Conservation (phyloP, 108 stramenopile genomes). For the Cyclostephanos invisitatus region DNA sequence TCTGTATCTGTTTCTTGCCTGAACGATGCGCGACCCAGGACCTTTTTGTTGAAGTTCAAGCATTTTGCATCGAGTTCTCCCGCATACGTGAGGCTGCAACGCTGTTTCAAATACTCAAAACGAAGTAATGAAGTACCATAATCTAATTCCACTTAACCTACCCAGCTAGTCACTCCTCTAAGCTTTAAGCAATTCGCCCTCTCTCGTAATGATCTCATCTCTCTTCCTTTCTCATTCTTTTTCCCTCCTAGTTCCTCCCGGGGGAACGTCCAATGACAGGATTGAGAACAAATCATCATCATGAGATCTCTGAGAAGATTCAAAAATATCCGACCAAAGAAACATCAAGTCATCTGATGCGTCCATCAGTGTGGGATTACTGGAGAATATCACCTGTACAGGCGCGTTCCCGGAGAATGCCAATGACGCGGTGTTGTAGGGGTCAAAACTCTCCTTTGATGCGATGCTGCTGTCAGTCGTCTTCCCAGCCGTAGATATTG, state of each 20-base stretch:
- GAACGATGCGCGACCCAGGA: slow-evolving; percentile 44
- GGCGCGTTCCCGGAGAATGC: background rate
- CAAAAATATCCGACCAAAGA: background rate
- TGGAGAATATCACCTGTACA: background rate
- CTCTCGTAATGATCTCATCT: no score
- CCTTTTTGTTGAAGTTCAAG: slow-evolving; percentile 93
- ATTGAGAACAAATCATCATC: slow-evolving; percentile 1
- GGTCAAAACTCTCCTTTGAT: no score
- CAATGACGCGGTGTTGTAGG: background rate
- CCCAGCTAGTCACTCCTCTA: no score
- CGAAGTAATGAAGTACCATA: slow-evolving; percentile 8
- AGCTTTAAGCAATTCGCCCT: no score
- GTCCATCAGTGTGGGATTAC: background rate
- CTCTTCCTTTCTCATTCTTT: no score
- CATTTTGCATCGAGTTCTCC: slow-evolving; percentile 96
- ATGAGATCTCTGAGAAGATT: background rate
- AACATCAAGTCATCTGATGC: background rate
- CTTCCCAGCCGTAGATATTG: no score
- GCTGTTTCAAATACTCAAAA: slow-evolving; percentile 72
- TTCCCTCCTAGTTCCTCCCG: no score
- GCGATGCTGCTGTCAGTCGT: no score
- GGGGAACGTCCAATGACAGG: slow-evolving; percentile 1
- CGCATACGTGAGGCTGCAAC: slow-evolving; percentile 93
- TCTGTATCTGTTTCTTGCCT: background rate
- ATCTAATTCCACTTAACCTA: background rate